A percentile compares a stretch with the other conserved stretches of the same genome.
Evolutionary conservation across 805 yeast species (phyloP).

Genomic region (Candida xiaguanensis): DNA sequence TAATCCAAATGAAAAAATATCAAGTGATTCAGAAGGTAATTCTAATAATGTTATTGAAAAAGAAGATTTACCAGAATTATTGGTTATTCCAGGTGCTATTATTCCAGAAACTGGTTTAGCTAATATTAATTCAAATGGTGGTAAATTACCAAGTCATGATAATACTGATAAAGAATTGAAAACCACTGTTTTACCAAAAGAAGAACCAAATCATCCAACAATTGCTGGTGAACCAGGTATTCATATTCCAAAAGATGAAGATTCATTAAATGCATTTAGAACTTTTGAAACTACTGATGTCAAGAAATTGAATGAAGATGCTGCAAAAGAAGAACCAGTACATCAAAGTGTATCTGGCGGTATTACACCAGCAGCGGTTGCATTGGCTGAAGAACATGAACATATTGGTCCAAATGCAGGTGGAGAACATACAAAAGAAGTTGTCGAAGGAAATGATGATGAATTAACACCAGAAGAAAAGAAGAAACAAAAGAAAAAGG

Average conservation of each 20-base stretch:
- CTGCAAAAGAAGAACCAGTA: not conserved
- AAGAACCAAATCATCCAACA: slow-evolving; percentile 32
- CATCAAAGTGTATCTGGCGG: slow-evolving; percentile 3
- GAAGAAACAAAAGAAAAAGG: slow-evolving; percentile 42
- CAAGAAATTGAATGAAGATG: slow-evolving; percentile 46
- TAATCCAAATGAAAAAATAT: slow-evolving; percentile 34
- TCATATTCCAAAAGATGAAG: slow-evolving; percentile 58
- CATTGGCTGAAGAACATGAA: slow-evolving; percentile 3
- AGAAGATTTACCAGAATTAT: slow-evolving; percentile 25
- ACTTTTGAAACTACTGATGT: slow-evolving; percentile 49
- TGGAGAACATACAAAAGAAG: slow-evolving; percentile 3
- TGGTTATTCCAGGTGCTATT: slow-evolving; percentile 15
- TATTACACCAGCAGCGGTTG: slow-evolving; percentile 5
- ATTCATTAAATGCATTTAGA: slow-evolving; percentile 61
- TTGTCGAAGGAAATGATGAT: slow-evolving; percentile 13
- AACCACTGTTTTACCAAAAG: slow-evolving; percentile 36
- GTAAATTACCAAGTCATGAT: slow-evolving; percentile 5
- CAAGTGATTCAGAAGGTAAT: slow-evolving; percentile 48
- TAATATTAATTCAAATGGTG: not conserved
- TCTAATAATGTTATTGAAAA: slow-evolving; percentile 47
- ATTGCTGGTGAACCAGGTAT: slow-evolving; percentile 72
- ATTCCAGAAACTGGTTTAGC: slow-evolving; percentile 33
- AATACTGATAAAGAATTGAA: slow-evolving; percentile 16
- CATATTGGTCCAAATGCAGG: slow-evolving; percentile 5
- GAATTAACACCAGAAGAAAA: slow-evolving; percentile 31